phyloP scores from a whole-genome alignment of 768 basidiomycete species.

The Tephrocybe sp. region DNA sequence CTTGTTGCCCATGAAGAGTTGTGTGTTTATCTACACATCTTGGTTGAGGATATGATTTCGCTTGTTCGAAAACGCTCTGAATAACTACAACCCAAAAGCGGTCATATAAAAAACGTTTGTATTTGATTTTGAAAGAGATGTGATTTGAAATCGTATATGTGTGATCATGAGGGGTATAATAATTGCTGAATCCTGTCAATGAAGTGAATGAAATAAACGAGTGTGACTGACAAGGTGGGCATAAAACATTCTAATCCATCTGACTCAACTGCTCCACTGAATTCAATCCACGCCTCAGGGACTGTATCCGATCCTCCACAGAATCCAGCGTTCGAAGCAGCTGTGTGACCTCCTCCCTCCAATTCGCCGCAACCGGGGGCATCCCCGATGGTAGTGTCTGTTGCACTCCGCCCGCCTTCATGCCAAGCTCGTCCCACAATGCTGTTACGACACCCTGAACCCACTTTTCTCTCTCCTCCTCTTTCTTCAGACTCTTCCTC shows the following conservation, averaged over 20 bases:
- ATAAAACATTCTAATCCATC: constrained; percentile 7
- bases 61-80: too few relatives aligned
- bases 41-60: too few relatives aligned
- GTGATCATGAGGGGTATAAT: too few relatives aligned
- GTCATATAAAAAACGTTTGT: not conserved
- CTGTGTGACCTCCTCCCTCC: constrained; percentile 48
- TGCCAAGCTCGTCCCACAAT: constrained; percentile 71
- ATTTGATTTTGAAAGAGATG: not conserved
- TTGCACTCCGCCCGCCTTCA: constrained; percentile 39
- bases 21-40: not conserved
- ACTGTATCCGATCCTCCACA: constrained; percentile 55
- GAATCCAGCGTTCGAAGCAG: constrained; percentile 52
- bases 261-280: constrained; percentile 11
- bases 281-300: constrained; percentile 43
- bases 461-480: constrained; percentile 73
- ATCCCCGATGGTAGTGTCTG: constrained; percentile 9
- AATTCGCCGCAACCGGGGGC: constrained; percentile 16
- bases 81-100: not conserved
- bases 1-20: constrained; percentile 8
- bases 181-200: not conserved
- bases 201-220: constrained; percentile 2
- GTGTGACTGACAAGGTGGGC: not conserved
- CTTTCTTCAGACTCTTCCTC: constrained; percentile 50
- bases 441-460: constrained; percentile 70
- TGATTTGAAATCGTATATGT: not conserved